Percentiles rank a stretch among this genome's conserved stretches.
Evolutionary conservation across 257 asterid genomes (phyloP).

Genomic region (Solanum okadae): DNA sequence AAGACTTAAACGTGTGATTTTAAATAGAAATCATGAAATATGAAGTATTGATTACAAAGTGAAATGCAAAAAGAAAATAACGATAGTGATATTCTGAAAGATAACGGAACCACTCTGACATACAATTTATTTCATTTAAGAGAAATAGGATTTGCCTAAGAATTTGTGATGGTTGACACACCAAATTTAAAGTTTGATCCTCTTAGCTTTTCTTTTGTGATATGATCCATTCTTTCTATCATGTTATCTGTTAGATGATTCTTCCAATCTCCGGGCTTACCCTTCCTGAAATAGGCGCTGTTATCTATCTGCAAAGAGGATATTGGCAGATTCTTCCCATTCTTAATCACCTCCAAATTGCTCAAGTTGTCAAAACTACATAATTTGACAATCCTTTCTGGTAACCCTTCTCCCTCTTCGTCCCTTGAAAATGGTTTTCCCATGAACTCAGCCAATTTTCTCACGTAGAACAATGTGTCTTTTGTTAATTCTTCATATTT

Average conservation of each 20-base stretch:
- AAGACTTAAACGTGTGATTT: background rate
- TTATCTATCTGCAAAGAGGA: background rate
- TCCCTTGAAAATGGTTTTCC: background rate
- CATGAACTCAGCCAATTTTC: background rate
- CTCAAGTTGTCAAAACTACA: background rate
- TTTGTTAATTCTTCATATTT: background rate
- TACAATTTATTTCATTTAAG: background rate
- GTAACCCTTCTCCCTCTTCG: background rate
- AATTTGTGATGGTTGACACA: background rate
- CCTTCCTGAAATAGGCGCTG: background rate
- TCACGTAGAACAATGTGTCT: background rate
- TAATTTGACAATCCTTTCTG: background rate
- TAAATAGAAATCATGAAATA: background rate
- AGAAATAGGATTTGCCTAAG: background rate
- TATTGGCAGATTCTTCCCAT: background rate
- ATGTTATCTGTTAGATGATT: background rate
- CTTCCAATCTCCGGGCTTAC: background rate
- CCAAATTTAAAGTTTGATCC: background rate
- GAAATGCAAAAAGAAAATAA: background rate
- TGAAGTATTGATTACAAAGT: background rate
- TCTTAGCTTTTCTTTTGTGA: background rate
- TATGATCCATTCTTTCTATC: background rate
- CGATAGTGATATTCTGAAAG: background rate
- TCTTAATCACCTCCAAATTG: background rate
- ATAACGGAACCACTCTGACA: background rate